Base-by-base conservation (phyloP, 306 rosid species). In the Ormosia semicastrata region DNA sequence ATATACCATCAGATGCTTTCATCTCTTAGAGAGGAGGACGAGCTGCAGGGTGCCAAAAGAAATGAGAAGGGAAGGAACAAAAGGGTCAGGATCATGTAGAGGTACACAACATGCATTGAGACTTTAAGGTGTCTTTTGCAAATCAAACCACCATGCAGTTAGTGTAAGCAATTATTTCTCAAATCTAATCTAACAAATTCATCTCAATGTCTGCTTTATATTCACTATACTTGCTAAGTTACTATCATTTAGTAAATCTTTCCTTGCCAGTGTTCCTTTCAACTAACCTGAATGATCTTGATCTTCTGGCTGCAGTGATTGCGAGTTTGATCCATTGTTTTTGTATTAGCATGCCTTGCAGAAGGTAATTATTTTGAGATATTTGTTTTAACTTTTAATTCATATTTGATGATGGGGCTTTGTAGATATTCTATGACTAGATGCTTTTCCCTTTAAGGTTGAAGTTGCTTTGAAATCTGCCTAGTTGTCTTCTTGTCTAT, bases 231-330 rank as follows among this genome's bases (percentile, higher is more conserved):
- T 24, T 24, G 24, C 24, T 24, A 24, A 24, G 24, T 13, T 33
- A 10, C 24, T 34, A n/a, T n/a, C 32, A 70, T 40, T 58, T 54
- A 39, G 67, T 44, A 63, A 33, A 37, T 81, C 52, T 71, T 75
- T 64, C 71, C 60, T 71, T 8, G 39, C 63, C 40, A 18, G 37
- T 53, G 78, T 75, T 85, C 76, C 80, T 34, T 59, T 70, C 24
- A 69, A 69, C 59, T 14, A 52, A 32, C 32, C 65, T 10, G 36
- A 76, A 49, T 62, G 34, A 30, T 43, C 79, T 60, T 65, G 64
- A 71, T 80, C 58, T 76, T 76, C 66, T 78, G 74, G 72, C 62
- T 60, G 79, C 52, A 41, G 70, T 64, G 44, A 32, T 63, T 59
- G 44, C 68, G 62, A 66, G 58, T 85, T 80, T 65, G 37, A 13